Evolutionary conservation across 148 eudicot species (phyloP).

Genomic region (Amaranthus palmeri): DNA sequence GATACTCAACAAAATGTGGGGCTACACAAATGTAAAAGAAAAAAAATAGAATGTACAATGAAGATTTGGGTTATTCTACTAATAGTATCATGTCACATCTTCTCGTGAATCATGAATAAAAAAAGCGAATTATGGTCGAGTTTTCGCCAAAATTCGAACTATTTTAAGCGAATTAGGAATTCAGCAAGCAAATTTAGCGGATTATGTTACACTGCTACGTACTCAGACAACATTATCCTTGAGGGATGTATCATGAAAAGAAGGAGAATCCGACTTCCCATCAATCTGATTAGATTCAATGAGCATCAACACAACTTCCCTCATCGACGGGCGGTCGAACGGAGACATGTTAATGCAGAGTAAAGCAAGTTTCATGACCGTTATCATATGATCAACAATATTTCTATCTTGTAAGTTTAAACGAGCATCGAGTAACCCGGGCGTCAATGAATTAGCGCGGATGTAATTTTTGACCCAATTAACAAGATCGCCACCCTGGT

Average conservation of each 20-base stretch:
- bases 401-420: conserved; percentile 45
- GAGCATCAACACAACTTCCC: conserved; percentile 86
- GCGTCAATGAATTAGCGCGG: conserved; percentile 51
- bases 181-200: no score
- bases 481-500: conserved; percentile 89
- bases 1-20: conserved; percentile 8
- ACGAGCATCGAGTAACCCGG: conserved; percentile 67
- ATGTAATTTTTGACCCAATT: conserved; percentile 57
- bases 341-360: conserved; percentile 84
- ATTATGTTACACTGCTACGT: conserved; percentile 8
- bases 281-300: conserved; percentile 67
- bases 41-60: conserved; percentile 31
- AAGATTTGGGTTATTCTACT: conserved; percentile 15
- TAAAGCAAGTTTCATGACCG: conserved; percentile 69
- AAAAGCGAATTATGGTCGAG: conserved; percentile 21
- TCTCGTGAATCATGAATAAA: conserved; percentile 10
- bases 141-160: background rate
- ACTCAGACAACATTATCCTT: conserved; percentile 41
- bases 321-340: conserved; percentile 77
- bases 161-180: no score
- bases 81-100: background rate
- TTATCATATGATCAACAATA: conserved; percentile 70
- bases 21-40: background rate
- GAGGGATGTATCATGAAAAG: conserved; percentile 42
- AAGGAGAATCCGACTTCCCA: conserved; percentile 33